Evolutionary conservation across 73 alveolate genomes (phyloP).

Genomic region (Diophrys sp.): DNA sequence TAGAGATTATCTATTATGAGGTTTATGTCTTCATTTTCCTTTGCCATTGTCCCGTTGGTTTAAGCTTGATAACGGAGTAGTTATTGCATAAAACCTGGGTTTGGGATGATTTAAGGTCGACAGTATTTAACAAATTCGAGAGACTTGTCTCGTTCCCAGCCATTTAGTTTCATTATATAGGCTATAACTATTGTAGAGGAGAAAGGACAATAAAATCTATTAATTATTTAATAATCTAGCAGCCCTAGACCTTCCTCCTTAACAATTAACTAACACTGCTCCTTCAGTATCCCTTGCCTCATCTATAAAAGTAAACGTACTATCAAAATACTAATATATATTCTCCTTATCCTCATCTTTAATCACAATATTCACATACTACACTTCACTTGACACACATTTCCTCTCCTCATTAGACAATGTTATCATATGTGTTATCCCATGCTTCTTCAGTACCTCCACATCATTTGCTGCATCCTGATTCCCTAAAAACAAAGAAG

Average conservation of each 20-base stretch:
- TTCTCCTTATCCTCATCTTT: conserved; percentile 40
- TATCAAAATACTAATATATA: conserved; percentile 22
- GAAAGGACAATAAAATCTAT: no score
- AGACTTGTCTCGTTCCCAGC: neutral
- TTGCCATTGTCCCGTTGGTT: neutral
- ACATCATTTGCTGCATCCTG: conserved; percentile 15
- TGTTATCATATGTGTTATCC: conserved; percentile 51
- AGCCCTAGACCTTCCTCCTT: conserved; percentile 69
- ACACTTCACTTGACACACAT: conserved; percentile 32
- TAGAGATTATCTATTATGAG: conserved; percentile 40
- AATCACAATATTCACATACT: conserved; percentile 29
- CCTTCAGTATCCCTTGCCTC: conserved; percentile 43
- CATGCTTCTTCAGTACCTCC: conserved; percentile 16
- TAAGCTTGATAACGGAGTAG: neutral
- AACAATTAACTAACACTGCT: conserved; percentile 65
- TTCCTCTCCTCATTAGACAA: conserved; percentile 39
- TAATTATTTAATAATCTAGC: no score
- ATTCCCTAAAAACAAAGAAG: neutral
- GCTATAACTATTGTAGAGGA: conserved; percentile 57
- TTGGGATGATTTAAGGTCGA: neutral
- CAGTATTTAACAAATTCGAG: neutral
- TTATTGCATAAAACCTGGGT: neutral
- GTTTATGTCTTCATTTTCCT: conserved; percentile 14
- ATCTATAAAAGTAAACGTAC: conserved; percentile 23
- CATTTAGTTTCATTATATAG: conserved; percentile 32